phyloP scores from a whole-genome alignment of 1,284 basidiomycete genomes.

The Fomitopsis betulina region DNA sequence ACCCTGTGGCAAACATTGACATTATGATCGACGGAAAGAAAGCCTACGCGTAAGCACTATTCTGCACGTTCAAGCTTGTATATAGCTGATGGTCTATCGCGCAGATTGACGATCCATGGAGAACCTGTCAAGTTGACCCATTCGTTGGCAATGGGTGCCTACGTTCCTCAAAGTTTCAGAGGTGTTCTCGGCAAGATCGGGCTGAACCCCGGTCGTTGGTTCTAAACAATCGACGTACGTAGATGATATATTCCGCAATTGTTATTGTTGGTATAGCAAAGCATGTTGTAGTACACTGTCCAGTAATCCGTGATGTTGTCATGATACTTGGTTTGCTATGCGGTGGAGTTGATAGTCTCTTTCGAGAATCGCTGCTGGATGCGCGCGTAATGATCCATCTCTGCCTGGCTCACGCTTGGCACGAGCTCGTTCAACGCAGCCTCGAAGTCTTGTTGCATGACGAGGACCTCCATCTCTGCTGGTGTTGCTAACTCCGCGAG shows the following conservation, averaged over 20 bases:
- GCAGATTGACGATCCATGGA: slow-evolving; percentile 44
- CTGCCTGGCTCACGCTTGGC: slow-evolving; percentile 85
- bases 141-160: slow-evolving; percentile 43
- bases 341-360: slow-evolving; percentile 14
- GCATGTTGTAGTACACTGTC: background rate
- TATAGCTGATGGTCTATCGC: background rate
- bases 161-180: slow-evolving; percentile 47
- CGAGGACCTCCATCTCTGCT: slow-evolving; percentile 74
- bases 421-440: slow-evolving; percentile 72
- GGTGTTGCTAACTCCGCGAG: slow-evolving; percentile 78
- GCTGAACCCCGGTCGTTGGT: slow-evolving; percentile 49
- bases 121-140: slow-evolving; percentile 40
- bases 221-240: slow-evolving; percentile 26
- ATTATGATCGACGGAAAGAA: slow-evolving; percentile 62
- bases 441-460: slow-evolving; percentile 74
- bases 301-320: background rate
- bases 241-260: background rate
- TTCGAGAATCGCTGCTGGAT: slow-evolving; percentile 71
- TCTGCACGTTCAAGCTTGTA: background rate
- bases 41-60: slow-evolving; percentile 52
- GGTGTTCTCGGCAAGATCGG: slow-evolving; percentile 52
- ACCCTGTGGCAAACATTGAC: slow-evolving; percentile 54
- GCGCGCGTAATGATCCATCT: slow-evolving; percentile 83
- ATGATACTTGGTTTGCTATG: background rate
- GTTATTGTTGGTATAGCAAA: background rate